These are phyloP conservation scores for Salmacisia buchloeana DNA, from an alignment of 1,284 basidiomycete genomes.

Conservation along the genomic window DNA sequence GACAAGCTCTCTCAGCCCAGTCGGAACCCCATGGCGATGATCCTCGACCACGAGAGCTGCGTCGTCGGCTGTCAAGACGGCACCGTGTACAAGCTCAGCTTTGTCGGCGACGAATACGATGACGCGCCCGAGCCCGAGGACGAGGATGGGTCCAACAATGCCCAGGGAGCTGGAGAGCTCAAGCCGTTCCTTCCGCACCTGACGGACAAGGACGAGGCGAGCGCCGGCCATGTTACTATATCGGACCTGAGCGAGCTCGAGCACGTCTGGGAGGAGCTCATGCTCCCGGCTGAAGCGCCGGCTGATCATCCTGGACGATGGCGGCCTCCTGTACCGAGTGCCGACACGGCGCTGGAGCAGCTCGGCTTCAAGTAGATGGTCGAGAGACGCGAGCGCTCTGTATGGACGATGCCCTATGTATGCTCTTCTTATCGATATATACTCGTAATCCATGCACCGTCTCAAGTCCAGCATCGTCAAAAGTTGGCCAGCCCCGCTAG, in stretches of 20 bases:
- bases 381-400: no score
- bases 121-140: conserved; percentile 16
- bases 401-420: no score
- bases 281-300: conserved; percentile 22
- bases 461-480: no score
- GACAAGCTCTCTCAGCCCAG: conserved; percentile 15
- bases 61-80: conserved; percentile 41
- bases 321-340: background rate
- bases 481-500: no score
- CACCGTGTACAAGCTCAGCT: conserved; percentile 35
- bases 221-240: conserved; percentile 16
- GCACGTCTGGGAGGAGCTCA: conserved; percentile 36
- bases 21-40: conserved; percentile 38
- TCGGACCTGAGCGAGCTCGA: conserved; percentile 28
- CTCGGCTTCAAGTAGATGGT: conserved; percentile 10
- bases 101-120: conserved; percentile 30
- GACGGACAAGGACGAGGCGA: background rate
- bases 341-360: background rate
- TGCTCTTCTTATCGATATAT: no score
- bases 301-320: conserved; percentile 25
- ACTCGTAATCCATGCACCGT: no score
- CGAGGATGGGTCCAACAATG: background rate
- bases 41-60: conserved; percentile 36
- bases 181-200: background rate
- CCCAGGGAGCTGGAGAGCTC: conserved; percentile 8